Evolutionary conservation across 2,329 filamentous ascomycete species (phyloP), one percentile per base, ranked within the genome.

Genomic region (Fusarium sp.): DNA sequence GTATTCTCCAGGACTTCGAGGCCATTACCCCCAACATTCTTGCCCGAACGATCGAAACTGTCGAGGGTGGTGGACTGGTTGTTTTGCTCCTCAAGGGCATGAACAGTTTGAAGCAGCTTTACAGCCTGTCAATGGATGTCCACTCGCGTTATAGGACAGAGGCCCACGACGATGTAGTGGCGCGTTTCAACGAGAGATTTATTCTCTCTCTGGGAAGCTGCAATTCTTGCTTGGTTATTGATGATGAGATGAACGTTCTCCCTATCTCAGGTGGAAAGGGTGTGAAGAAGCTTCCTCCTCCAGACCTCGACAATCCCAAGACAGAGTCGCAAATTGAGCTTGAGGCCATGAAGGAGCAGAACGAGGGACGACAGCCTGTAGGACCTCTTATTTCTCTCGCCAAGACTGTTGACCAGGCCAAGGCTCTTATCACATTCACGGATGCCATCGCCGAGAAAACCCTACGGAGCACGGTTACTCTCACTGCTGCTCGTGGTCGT

Each of bases 371-470:
- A 22, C 93, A 97, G 79, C 94, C 95, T 6, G 91, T 98, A 8
- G 95, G 96, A 26, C 91, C 94, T 5, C 85, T 99, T 39, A 89
- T 98, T 57, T 92, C 91, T 62, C 88, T 99, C 45, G 94, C 96
- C 14, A 94, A 91, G 80, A 99, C 97, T 0, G 92, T 96, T 5
- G 97, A 99, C 78, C 96, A 99, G 81, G 97, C 96, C 17, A 98
- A 98, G 85, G 96, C 96, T 1, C 88, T 99, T n/a, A 86, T 98
- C 64, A 98, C 95, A 0, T 99, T 99, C 78, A 95, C 97, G 47
- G 96, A 98, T 79, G 95, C 96, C 4, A 98, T 99, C 77, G 91
- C 94, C 2, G 96, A 98, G 83, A 99, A 99, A 88, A 98, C 95
- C 0, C 85, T 99, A 76, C 91, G 94, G 75, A 98, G 93, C 82